Percentiles rank a stretch among this genome's conserved stretches.
These are phyloP conservation scores for Mucor racemosus DNA, from an alignment of 371 early-diverging fungal genomes.

Conservation along the genomic window DNA sequence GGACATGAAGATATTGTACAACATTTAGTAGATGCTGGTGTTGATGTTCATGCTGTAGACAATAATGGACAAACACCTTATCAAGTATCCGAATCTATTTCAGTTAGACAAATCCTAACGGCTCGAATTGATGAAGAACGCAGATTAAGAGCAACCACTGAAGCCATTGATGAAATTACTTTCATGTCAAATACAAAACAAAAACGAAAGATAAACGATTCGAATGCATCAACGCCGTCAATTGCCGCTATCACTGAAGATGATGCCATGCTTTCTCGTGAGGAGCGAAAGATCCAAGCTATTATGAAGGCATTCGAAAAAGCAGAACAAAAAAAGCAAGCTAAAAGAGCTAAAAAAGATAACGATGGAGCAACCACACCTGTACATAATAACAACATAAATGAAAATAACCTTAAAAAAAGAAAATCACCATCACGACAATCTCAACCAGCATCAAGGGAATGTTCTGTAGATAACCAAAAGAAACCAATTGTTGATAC, in stretches of 20 bases:
- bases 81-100: conserved; percentile 50
- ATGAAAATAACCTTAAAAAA: conserved; percentile 15
- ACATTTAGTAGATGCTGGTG: conserved; percentile 67
- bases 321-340: conserved; percentile 30
- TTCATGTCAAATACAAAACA: conserved; percentile 48
- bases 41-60: conserved; percentile 62
- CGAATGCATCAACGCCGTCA: conserved; percentile 22
- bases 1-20: conserved; percentile 65
- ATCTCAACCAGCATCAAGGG: conserved; percentile 34
- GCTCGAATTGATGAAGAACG: conserved; percentile 49
- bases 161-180: conserved; percentile 43
- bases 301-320: conserved; percentile 39
- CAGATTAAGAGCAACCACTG: conserved; percentile 38
- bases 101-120: conserved; percentile 36
- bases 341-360: conserved; percentile 15
- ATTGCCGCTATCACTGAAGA: conserved; percentile 14
- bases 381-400: conserved; percentile 12
- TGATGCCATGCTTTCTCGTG: conserved; percentile 10
- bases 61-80: conserved; percentile 58
- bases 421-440: conserved; percentile 13
- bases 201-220: conserved; percentile 17
- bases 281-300: conserved; percentile 37
- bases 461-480: conserved; percentile 33
- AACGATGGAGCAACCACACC: conserved; percentile 6
- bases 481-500: conserved; percentile 20